Base-by-base conservation (phyloP, 345 rosid species). In the Kandelia obovata region DNA sequence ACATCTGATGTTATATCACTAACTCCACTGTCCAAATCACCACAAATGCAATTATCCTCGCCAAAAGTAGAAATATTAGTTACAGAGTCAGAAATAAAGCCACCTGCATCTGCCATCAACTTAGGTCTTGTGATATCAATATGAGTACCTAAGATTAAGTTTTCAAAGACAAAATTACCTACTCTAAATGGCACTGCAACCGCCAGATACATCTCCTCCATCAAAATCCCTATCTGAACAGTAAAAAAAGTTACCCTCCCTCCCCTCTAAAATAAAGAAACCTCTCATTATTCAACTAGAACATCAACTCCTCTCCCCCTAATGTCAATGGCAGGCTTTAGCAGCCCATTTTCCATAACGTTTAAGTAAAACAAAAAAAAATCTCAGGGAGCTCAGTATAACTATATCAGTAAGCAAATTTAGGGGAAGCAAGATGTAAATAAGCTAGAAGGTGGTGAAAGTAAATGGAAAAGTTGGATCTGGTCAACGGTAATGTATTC, bases 181-280 rank as follows among this genome's bases (percentile, higher is more conserved):
- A 87, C 65, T 71, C 86, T 85, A 78, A 91, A 83, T 35, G 96
- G 91, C 73, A 89, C 74, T 20, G 89, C 85, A 75, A 89, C 89
- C 59, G 98, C 82, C 7, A 85, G 75, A 65, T 83, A 75, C 89
- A 94, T 94, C 72, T 88, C 92, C 82, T 91, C 97, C 98, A 94
- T 93, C 74, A 85, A 75, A 85, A 82, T 82, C 86, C 75, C 72
- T 80, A 64, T 71, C 82, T 61, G 20, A 72, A 68, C 65, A 72
- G 85, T 61, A 71, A 72, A 76, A 73, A 80, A 81, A 79, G 80
- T 80, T 58, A 69, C 78, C 82, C 78, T 67, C 76, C 70, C 75
- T 72, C 69, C 78, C 82, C 75, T 62, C 71, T 30, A 80, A 63
- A 79, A 75, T 47, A 68, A 78, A 75, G 74, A 68, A 73, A 70